phyloP scores from a whole-genome alignment of 2,329 filamentous ascomycete species.

The Alternaria burnsii region DNA sequence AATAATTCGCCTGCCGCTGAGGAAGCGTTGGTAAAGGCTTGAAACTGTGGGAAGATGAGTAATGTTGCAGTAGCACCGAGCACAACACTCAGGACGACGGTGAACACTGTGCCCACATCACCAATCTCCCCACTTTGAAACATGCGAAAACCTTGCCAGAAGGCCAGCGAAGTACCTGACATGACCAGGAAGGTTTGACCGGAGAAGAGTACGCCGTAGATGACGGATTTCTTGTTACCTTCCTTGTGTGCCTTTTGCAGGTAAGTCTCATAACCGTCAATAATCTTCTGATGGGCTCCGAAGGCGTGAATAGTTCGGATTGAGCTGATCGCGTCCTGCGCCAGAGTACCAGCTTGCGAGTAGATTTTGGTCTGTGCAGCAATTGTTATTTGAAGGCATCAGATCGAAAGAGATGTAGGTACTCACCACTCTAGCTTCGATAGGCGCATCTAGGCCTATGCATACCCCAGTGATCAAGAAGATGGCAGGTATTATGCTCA shows the following conservation, averaged over 20 bases:
- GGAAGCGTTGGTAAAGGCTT: constrained; percentile 25
- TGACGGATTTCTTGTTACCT: constrained; percentile 65
- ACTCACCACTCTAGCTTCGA: constrained; percentile 24
- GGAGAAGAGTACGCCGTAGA: constrained; percentile 65
- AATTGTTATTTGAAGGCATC: neutral
- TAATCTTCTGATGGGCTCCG: constrained; percentile 64
- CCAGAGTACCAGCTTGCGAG: constrained; percentile 11
- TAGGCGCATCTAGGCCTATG: constrained; percentile 18
- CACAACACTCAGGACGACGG: constrained; percentile 79
- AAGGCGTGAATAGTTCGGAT: constrained; percentile 64
- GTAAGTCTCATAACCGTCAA: constrained; percentile 63
- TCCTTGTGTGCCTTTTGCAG: constrained; percentile 59
- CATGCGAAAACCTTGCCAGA: constrained; percentile 66
- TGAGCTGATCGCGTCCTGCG: neutral
- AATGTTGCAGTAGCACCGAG: constrained; percentile 72
- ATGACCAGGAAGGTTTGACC: constrained; percentile 72
- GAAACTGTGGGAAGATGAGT: constrained; percentile 17
- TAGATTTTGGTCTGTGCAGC: constrained; percentile 10
- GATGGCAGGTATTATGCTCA: constrained; percentile 56
- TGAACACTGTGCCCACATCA: constrained; percentile 76
- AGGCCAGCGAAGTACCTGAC: constrained; percentile 70
- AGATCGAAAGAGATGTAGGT: neutral
- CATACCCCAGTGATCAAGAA: constrained; percentile 24
- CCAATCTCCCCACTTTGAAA: constrained; percentile 22
- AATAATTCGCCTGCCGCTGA: constrained; percentile 25